These are phyloP conservation scores for Proliferodiscus dingleyae DNA, from an alignment of 2,329 filamentous ascomycete genomes.

Conservation along the genomic window DNA sequence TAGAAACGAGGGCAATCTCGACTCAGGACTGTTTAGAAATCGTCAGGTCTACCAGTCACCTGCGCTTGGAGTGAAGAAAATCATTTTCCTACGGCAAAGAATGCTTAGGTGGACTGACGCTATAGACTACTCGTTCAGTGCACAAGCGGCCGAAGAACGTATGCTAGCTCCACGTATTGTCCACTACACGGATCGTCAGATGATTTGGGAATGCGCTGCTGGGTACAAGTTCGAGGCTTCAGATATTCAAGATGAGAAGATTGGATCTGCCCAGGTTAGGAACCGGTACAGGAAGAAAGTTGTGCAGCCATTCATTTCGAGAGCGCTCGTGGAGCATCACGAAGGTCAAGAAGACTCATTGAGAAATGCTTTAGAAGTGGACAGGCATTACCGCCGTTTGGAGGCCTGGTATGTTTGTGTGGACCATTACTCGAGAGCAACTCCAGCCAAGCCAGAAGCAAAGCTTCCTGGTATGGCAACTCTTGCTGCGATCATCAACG, in stretches of 20 bases:
- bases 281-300: slow-evolving; percentile 3
- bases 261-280: slow-evolving; percentile 2
- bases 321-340: neutral
- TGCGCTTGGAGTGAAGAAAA: neutral
- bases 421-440: slow-evolving; percentile 18
- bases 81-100: slow-evolving; percentile 3
- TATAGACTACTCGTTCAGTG: neutral
- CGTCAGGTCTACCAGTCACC: slow-evolving; percentile 6
- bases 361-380: neutral
- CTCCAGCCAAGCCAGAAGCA: slow-evolving; percentile 18
- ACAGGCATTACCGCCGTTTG: neutral
- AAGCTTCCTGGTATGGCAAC: slow-evolving; percentile 23
- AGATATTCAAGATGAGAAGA: slow-evolving; percentile 1
- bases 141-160: slow-evolving; percentile 12
- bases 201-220: slow-evolving; percentile 18
- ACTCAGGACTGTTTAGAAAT: neutral
- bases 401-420: slow-evolving; percentile 8
- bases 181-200: slow-evolving; percentile 12
- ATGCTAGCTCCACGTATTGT: slow-evolving; percentile 15
- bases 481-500: slow-evolving; percentile 15
- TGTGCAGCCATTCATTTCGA: slow-evolving; percentile 4
- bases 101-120: slow-evolving; percentile 4
- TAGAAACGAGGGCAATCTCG: neutral
- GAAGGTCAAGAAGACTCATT: neutral
- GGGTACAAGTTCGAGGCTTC: slow-evolving; percentile 6